Conservation (phyloP, 2,329 filamentous ascomycete species). For the Aspergillus arachidicola region DNA sequence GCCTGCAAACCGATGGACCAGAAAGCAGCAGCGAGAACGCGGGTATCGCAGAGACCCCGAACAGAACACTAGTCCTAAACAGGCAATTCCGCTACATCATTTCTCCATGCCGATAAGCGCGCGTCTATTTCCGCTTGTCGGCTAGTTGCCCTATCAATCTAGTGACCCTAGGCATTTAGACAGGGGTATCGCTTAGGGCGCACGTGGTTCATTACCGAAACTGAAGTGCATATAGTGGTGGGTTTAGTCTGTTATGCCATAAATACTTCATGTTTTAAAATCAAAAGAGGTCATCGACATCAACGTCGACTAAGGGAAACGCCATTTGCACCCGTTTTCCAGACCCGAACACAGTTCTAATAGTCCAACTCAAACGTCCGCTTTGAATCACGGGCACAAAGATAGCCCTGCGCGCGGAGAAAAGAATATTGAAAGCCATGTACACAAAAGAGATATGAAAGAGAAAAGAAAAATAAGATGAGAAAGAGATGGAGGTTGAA, state of each 20-base stretch:
- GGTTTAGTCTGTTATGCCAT: slow-evolving; percentile 29
- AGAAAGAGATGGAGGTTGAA: slow-evolving; percentile 27
- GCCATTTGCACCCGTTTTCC: slow-evolving; percentile 48
- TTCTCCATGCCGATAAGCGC: slow-evolving; percentile 31
- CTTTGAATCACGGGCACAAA: slow-evolving; percentile 28
- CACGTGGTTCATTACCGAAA: slow-evolving; percentile 5
- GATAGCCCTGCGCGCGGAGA: slow-evolving; percentile 30
- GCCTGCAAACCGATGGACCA: slow-evolving; percentile 31
- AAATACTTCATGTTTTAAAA: slow-evolving; percentile 36
- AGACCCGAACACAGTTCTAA: slow-evolving; percentile 48
- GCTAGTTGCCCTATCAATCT: slow-evolving; percentile 9
- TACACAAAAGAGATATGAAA: slow-evolving; percentile 38
- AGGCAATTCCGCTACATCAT: slow-evolving; percentile 30
- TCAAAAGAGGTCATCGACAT: slow-evolving; percentile 33
- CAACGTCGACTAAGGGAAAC: slow-evolving; percentile 38
- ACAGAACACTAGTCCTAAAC: slow-evolving; percentile 36
- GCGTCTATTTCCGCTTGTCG: slow-evolving; percentile 15
- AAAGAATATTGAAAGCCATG: slow-evolving; percentile 45
- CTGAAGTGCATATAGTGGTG: neutral
- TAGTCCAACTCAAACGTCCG: slow-evolving; percentile 41
- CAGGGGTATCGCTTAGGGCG: slow-evolving; percentile 10
- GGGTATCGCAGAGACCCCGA: slow-evolving; percentile 45
- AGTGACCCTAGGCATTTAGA: slow-evolving; percentile 4
- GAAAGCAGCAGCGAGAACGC: slow-evolving; percentile 34
- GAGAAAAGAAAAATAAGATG: slow-evolving; percentile 26